phyloP scores from a whole-genome alignment of 305 asterid species.

The Plantago coronopus region DNA sequence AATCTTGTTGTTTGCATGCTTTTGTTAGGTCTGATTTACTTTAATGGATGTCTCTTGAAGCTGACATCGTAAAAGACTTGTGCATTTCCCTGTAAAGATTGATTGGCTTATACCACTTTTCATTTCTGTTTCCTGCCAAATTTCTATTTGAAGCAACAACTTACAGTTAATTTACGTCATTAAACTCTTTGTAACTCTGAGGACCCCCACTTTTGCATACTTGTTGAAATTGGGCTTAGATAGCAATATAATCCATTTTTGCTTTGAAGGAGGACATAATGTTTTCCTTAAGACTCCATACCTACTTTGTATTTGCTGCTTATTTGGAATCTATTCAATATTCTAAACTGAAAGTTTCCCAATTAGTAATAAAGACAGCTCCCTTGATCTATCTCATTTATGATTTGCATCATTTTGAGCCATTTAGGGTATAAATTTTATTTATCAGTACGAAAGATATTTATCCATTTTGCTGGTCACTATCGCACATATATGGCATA shows the following conservation, averaged over 20 bases:
- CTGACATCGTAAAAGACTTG: too few relatives aligned
- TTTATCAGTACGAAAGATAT: too few relatives aligned
- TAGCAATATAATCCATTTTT: background rate
- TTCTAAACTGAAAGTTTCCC: background rate
- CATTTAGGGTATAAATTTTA: background rate
- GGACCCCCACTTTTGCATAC: slow-evolving; percentile 1
- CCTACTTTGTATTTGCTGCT: background rate
- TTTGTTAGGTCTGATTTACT: background rate
- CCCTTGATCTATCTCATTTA: background rate
- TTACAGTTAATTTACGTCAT: background rate
- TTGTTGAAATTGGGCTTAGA: background rate
- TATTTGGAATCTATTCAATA: background rate
- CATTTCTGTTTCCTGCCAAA: background rate
- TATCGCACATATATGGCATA: background rate
- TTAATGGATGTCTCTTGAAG: background rate
- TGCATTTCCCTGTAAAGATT: background rate
- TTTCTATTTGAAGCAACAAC: slow-evolving; percentile 2
- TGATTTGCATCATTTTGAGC: too few relatives aligned
- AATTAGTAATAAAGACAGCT: background rate
- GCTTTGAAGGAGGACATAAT: background rate
- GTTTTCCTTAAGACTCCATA: background rate
- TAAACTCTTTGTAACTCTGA: background rate
- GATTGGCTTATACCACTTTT: background rate
- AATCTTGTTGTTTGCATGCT: slow-evolving; percentile 5
- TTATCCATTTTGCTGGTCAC: background rate